Conservation (phyloP, 2,329 filamentous ascomycete genomes). For the Hypoxylon sp. region DNA sequence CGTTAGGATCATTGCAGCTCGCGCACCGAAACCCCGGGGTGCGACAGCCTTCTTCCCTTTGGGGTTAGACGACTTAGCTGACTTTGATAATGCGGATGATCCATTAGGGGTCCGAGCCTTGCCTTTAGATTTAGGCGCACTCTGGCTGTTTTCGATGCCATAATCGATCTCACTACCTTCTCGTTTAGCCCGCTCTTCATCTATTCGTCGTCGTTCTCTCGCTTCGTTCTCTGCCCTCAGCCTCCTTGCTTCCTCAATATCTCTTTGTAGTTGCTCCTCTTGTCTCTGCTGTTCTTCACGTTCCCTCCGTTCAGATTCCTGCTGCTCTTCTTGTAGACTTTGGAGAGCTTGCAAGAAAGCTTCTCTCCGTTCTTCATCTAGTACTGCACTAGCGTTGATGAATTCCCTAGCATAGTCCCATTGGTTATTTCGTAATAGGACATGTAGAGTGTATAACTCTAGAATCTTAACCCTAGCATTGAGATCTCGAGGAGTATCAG, state of each 20-base stretch:
- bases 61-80: slow-evolving; percentile 51
- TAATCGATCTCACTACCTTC: slow-evolving; percentile 76
- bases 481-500: slow-evolving; percentile 87
- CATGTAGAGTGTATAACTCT: slow-evolving; percentile 94
- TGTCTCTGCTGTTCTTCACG: slow-evolving; percentile 70
- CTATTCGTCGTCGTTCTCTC: slow-evolving; percentile 65
- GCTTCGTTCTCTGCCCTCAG: slow-evolving; percentile 72
- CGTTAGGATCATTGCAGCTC: slow-evolving; percentile 67
- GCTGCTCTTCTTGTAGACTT: slow-evolving; percentile 85
- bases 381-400: slow-evolving; percentile 85
- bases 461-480: slow-evolving; percentile 90
- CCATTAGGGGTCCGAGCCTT: slow-evolving; percentile 54
- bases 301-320: slow-evolving; percentile 76
- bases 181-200: slow-evolving; percentile 67
- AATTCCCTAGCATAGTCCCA: slow-evolving; percentile 97
- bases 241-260: slow-evolving; percentile 70
- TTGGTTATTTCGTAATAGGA: slow-evolving; percentile 92
- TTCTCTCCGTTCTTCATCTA: slow-evolving; percentile 93
- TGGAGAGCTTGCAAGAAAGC: slow-evolving; percentile 90
- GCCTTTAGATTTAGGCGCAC: slow-evolving; percentile 54
- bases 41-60: slow-evolving; percentile 54
- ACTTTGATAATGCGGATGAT: slow-evolving; percentile 54
- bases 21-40: slow-evolving; percentile 60
- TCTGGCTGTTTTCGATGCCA: slow-evolving; percentile 72
- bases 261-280: slow-evolving; percentile 69